Evolutionary conservation across 2,329 filamentous ascomycete genomes (phyloP), one percentile per base, ranked within the genome.

Genomic region (Colletotrichum incanum): DNA sequence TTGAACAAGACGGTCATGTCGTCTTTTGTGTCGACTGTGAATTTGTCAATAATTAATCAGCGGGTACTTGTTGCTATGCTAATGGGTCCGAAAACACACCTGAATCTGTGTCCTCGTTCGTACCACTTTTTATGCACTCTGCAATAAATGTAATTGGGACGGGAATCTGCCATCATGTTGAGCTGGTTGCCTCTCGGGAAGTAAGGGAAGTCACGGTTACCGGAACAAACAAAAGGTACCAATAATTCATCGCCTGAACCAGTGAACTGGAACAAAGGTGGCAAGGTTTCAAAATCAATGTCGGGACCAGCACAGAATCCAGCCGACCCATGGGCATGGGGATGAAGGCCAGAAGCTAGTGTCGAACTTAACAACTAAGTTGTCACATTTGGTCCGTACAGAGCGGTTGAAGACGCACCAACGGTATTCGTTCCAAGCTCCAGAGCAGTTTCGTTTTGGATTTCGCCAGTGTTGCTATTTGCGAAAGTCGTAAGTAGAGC

Each of bases 291-390:
- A 2, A 20, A 6, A n/a, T 54, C 18, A 18, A 1, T 20, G 8
- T 31, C 2, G 12, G 61, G 37, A 37, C 61, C 61, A 41, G 34
- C 34, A 55, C 49, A 54, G 61, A 54, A 31, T 31, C 37, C 61
- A 64, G 34, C 61, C 61, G 41, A 41, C 47, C 47, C 61, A 54
- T 23, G 34, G 49, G 6, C 23, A 43, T 39, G 23, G 34, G 61
- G 26, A 52, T 41, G n/a, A 12, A 43, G 37, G 61, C 47, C 49
- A 23, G 49, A 34, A 18, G 6, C 49, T 28, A n/a, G 49, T 45
- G 61, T 28, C 18, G 14, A 43, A 23, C 55, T 41, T n/a, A 26
- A 43, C 47, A 43, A 64, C 61, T 64, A 64, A 64, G 61, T 41
- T 23, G 20, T 52, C 60, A n/a, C 45, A 63, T 37, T 41, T 39